A percentile compares a stretch with the other conserved stretches of the same genome.
Evolutionary conservation across 2,329 filamentous ascomycete genomes (phyloP).

Genomic region (Hypoxylon sp.): DNA sequence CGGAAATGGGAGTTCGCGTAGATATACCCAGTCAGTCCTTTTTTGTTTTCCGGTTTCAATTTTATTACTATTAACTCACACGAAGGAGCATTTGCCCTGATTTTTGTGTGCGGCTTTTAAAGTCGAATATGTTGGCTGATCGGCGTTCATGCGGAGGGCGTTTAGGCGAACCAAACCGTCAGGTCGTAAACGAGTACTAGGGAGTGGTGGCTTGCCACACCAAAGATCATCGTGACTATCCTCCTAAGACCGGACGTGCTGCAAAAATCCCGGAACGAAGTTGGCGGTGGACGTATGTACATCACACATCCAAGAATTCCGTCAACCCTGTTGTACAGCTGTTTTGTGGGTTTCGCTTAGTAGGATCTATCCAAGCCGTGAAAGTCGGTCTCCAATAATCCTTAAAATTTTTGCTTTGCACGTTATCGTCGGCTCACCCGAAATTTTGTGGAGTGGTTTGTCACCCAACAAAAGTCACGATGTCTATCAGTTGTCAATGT

Average conservation of each 20-base stretch:
- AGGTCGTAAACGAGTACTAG: conserved; percentile 22
- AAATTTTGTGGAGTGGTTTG: conserved; percentile 37
- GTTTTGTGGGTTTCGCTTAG: conserved; percentile 39
- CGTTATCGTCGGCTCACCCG: conserved; percentile 27
- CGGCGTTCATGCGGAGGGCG: conserved; percentile 35
- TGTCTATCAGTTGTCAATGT: conserved; percentile 27
- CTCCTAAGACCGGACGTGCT: conserved; percentile 45
- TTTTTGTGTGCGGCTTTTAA: conserved; percentile 40
- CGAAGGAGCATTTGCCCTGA: conserved; percentile 14
- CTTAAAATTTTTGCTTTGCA: conserved; percentile 32
- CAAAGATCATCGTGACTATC: conserved; percentile 43
- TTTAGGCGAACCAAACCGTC: conserved; percentile 39
- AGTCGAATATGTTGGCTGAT: conserved; percentile 35
- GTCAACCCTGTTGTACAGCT: conserved; percentile 43
- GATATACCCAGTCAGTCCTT: conserved; percentile 41
- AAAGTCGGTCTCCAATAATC: conserved; percentile 28
- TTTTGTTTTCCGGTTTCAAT: conserved; percentile 22
- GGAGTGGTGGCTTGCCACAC: conserved; percentile 44
- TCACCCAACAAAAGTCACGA: conserved; percentile 45
- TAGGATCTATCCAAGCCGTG: conserved; percentile 13
- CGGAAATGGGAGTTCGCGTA: conserved; percentile 40
- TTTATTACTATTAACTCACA: conserved; percentile 28
- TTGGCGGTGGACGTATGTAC: conserved; percentile 40
- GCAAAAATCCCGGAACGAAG: conserved; percentile 36
- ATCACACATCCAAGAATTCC: conserved; percentile 33